These are phyloP conservation scores for Aspergillus sp. DNA, from an alignment of 2,329 filamentous ascomycete genomes.

Conservation along the genomic window DNA sequence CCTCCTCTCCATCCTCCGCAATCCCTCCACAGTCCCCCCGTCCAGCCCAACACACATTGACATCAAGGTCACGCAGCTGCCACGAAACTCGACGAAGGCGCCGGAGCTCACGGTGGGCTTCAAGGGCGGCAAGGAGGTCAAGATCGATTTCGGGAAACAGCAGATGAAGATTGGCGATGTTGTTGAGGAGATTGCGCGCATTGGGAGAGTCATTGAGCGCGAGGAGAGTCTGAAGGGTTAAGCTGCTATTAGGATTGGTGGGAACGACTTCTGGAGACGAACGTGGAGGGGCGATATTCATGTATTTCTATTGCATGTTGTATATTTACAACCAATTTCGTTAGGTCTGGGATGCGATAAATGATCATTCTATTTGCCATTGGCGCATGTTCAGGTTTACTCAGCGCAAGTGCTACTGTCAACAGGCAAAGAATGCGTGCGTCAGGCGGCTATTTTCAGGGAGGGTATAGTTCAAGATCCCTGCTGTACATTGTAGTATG, in stretches of 20 bases:
- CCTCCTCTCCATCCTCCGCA: conserved; percentile 84
- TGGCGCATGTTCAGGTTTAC: not conserved
- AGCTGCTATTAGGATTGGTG: conserved; percentile 8
- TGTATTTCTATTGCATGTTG: conserved; percentile 5
- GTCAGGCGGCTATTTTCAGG: not conserved
- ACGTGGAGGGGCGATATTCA: not conserved
- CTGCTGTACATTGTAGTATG: not conserved
- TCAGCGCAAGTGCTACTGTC: not conserved
- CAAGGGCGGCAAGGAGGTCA: conserved; percentile 93
- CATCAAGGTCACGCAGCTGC: conserved; percentile 76
- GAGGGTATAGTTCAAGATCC: not conserved
- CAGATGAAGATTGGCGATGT: conserved; percentile 83
- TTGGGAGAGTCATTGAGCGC: conserved; percentile 81
- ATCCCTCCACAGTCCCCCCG: conserved; percentile 76
- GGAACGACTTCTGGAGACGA: not conserved
- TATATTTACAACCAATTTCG: not conserved
- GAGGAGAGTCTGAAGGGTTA: conserved; percentile 73
- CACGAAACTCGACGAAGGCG: conserved; percentile 69
- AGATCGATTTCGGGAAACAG: conserved; percentile 76
- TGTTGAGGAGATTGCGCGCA: conserved; percentile 84
- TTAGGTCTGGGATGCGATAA: not conserved
- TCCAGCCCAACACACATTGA: conserved; percentile 75
- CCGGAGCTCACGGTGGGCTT: conserved; percentile 80
- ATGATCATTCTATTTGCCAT: not conserved
- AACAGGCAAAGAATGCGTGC: not conserved